Evolutionary conservation across 2,329 filamentous ascomycete genomes (phyloP).

Genomic region (Cercospora sp.): DNA sequence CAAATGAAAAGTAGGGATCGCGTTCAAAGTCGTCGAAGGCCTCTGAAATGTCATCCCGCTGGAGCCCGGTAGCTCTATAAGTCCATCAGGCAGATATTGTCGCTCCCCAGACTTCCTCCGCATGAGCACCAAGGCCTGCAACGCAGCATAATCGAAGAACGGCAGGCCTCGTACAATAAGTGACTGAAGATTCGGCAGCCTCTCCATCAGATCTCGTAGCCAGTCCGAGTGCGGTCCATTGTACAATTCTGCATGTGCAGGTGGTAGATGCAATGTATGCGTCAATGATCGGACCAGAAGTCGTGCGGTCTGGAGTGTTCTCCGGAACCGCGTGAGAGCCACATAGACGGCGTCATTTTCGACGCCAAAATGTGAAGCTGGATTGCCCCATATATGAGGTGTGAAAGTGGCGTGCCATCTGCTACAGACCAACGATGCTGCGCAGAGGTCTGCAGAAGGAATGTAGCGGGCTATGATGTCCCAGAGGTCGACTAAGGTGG

Average conservation of each 20-base stretch:
- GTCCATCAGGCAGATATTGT: slow-evolving; percentile 25
- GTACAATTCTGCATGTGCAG: slow-evolving; percentile 62
- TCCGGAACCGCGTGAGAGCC: slow-evolving; percentile 60
- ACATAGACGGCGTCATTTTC: slow-evolving; percentile 64
- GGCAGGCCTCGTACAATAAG: slow-evolving; percentile 60
- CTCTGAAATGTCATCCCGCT: slow-evolving; percentile 26
- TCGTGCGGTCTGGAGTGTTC: slow-evolving; percentile 57
- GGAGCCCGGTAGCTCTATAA: slow-evolving; percentile 40
- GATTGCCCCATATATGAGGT: slow-evolving; percentile 63
- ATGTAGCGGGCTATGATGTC: slow-evolving; percentile 59
- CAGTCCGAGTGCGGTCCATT: slow-evolving; percentile 60
- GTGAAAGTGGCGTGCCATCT: slow-evolving; percentile 61
- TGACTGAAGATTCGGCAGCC: slow-evolving; percentile 59
- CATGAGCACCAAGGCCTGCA: slow-evolving; percentile 47
- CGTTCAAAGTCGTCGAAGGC: slow-evolving; percentile 11
- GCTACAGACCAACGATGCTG: slow-evolving; percentile 57
- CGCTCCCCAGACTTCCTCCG: slow-evolving; percentile 36
- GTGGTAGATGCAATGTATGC: slow-evolving; percentile 62
- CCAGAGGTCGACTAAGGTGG: slow-evolving; percentile 58
- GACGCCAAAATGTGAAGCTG: slow-evolving; percentile 62
- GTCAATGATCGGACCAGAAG: slow-evolving; percentile 56
- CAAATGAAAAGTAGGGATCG: slow-evolving; percentile 46
- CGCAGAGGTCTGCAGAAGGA: slow-evolving; percentile 57
- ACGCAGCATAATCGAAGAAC: slow-evolving; percentile 62
- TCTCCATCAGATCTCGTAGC: slow-evolving; percentile 60